Conservation (phyloP, 306 rosid genomes). For the Begonia peltatifolia region DNA sequence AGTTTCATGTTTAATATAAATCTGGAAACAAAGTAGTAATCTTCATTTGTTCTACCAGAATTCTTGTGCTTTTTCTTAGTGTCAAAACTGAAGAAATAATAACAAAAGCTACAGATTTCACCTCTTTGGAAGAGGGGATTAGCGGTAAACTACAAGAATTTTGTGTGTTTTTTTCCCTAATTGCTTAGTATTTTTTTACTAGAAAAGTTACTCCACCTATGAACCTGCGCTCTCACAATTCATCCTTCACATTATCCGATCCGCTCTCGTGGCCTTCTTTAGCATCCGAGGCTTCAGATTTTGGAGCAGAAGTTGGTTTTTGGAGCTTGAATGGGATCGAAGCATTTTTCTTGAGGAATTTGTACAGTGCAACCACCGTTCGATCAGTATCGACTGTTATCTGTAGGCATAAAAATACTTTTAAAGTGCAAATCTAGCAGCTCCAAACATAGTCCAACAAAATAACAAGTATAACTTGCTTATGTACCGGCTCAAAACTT, state of each 20-base stretch:
- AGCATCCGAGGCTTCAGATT: slow-evolving; percentile 28
- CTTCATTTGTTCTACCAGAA: no score
- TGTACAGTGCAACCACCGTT: slow-evolving; percentile 88
- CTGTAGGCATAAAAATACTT: slow-evolving; percentile 14
- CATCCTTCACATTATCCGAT: slow-evolving; percentile 51
- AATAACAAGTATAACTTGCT: slow-evolving; percentile 7
- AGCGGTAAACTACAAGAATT: no score
- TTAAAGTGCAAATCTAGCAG: no score
- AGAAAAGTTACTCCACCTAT: not conserved
- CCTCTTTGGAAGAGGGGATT: no score
- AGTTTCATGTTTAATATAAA: no score
- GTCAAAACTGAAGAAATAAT: no score
- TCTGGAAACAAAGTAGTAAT: no score
- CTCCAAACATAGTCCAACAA: no score
- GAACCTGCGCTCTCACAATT: slow-evolving; percentile 26
- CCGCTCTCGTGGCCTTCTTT: slow-evolving; percentile 33
- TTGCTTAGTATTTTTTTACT: not conserved
- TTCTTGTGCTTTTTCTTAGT: no score
- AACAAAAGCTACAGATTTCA: no score
- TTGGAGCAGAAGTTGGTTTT: slow-evolving; percentile 38
- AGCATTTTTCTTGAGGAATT: slow-evolving; percentile 84
- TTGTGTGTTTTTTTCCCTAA: no score
- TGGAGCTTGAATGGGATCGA: slow-evolving; percentile 92
- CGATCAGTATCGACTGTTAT: slow-evolving; percentile 78
- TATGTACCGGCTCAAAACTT: slow-evolving; percentile 43